Evolutionary conservation across 169 alveolate species (phyloP).

Genomic region (Perkinsus marinus): DNA sequence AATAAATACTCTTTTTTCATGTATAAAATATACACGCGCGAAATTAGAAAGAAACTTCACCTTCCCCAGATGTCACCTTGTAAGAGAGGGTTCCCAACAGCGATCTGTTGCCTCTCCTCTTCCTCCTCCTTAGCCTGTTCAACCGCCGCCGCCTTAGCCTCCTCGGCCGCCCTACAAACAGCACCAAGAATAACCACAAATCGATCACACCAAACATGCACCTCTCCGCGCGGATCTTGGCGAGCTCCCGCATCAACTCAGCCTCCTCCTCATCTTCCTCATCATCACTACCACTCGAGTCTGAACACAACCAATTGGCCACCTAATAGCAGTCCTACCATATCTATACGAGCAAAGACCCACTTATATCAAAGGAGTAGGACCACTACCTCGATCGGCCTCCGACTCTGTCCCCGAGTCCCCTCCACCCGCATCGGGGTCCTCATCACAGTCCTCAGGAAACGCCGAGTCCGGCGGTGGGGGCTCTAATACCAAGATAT

Average conservation of each 20-base stretch:
- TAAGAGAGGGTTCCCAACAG: constrained; percentile 56
- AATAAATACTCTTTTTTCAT: too few species aligned
- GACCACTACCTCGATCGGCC: background rate
- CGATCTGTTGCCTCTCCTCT: constrained; percentile 35
- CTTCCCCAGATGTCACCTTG: background rate
- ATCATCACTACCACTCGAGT: background rate
- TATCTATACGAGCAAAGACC: too few species aligned
- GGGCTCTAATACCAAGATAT: background rate
- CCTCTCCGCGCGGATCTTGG: background rate
- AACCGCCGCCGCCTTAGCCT: constrained; percentile 44
- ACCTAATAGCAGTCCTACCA: too few species aligned
- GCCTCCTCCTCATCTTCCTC: background rate
- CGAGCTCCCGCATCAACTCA: background rate
- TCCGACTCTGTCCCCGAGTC: background rate
- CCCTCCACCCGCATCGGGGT: background rate
- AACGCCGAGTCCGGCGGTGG: background rate
- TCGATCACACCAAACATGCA: too few species aligned
- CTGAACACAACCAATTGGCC: too few species aligned
- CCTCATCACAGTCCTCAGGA: background rate
- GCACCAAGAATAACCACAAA: too few species aligned
- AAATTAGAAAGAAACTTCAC: too few species aligned
- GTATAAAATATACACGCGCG: too few species aligned
- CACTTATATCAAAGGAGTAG: too few species aligned
- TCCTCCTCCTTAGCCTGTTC: constrained; percentile 32
- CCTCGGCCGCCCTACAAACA: background rate